These are phyloP conservation scores for Zymoseptoria crescenta DNA, from an alignment of 2,329 filamentous ascomycete species.

Conservation along the genomic window DNA sequence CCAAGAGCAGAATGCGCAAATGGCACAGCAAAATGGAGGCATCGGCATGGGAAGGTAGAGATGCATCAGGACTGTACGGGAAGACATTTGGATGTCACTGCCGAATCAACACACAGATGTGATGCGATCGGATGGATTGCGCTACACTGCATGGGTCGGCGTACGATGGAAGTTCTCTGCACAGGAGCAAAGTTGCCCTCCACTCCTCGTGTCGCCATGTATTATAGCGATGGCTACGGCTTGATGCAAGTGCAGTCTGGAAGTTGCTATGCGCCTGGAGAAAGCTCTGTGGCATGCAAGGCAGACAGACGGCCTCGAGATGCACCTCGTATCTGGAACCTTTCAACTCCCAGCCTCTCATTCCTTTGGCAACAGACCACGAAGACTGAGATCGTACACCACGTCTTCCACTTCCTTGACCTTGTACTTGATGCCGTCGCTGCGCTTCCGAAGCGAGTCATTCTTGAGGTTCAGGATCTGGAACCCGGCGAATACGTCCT, in stretches of 20 bases:
- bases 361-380: slow-evolving; percentile 52
- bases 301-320: neutral
- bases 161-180: neutral
- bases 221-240: neutral
- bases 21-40: slow-evolving; percentile 53
- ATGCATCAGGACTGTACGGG: neutral
- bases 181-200: neutral
- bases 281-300: neutral
- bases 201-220: neutral
- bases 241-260: neutral
- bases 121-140: neutral
- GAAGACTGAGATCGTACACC: slow-evolving; percentile 85
- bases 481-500: slow-evolving; percentile 91
- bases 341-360: slow-evolving; percentile 1
- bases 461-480: slow-evolving; percentile 98
- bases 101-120: neutral
- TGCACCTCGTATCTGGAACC: neutral
- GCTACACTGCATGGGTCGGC: neutral
- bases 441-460: slow-evolving; percentile 76
- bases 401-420: slow-evolving; percentile 98
- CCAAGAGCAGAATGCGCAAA: slow-evolving; percentile 62
- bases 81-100: neutral
- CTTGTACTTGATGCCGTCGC: slow-evolving; percentile 91
- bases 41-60: slow-evolving; percentile 21
- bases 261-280: neutral